phyloP scores from a whole-genome alignment of 1,284 basidiomycete species.

The Cryptococcus sp. region DNA sequence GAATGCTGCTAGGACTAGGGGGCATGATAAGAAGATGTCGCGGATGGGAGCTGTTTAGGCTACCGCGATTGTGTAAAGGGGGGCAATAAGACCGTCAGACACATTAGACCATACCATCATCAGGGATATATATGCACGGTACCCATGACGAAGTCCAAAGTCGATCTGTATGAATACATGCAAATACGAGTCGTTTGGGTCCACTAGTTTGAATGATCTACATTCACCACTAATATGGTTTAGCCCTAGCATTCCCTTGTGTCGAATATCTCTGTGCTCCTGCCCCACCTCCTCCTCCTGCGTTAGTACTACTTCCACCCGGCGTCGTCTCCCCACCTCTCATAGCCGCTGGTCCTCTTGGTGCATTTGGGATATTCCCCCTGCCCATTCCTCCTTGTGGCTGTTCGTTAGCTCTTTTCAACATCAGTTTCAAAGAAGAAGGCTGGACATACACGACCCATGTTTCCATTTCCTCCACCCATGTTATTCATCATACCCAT shows the following conservation, averaged over 20 bases:
- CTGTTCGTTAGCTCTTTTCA: slow-evolving; percentile 33
- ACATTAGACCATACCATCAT: too few species aligned
- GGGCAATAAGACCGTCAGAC: too few species aligned
- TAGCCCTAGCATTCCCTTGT: slow-evolving; percentile 50
- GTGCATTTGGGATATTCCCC: slow-evolving; percentile 40
- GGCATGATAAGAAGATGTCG: slow-evolving; percentile 47
- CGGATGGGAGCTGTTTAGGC: slow-evolving; percentile 33
- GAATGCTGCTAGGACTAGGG: slow-evolving; percentile 46
- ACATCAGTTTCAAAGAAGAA: not conserved
- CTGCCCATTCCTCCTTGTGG: slow-evolving; percentile 13
- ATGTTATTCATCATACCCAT: slow-evolving; percentile 20
- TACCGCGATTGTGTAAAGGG: too few species aligned
- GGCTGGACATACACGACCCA: not conserved
- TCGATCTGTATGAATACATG: too few species aligned
- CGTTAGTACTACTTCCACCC: slow-evolving; percentile 40
- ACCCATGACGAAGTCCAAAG: too few species aligned
- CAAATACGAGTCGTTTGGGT: too few species aligned
- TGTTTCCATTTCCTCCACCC: slow-evolving; percentile 35
- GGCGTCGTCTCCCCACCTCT: slow-evolving; percentile 43
- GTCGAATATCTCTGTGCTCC: slow-evolving; percentile 3
- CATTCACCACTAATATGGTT: slow-evolving; percentile 33
- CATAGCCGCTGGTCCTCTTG: slow-evolving; percentile 51
- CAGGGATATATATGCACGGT: too few species aligned
- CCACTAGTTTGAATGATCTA: too few species aligned
- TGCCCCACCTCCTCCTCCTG: slow-evolving; percentile 49